Evolutionary conservation across 169 alveolate genomes (phyloP).

Genomic region (Cryptosporidium sp.): DNA sequence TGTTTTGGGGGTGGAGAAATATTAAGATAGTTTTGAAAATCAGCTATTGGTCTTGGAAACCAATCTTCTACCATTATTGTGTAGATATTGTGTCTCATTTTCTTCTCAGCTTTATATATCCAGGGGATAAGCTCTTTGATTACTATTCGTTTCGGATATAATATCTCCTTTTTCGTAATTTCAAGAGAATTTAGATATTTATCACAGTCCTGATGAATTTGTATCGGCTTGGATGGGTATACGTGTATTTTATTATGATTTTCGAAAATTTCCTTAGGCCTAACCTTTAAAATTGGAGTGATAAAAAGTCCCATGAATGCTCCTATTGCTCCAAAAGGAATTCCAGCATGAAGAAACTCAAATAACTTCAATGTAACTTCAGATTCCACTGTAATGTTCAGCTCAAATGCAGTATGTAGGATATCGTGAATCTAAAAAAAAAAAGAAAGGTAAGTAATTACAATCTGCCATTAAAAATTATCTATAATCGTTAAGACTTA

Average conservation of each 20-base stretch:
- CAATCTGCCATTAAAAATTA: not conserved
- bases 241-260: too few relatives aligned
- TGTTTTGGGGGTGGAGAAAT: constrained; percentile 8
- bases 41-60: constrained; percentile 17
- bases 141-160: not conserved
- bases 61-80: constrained; percentile 20
- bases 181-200: not conserved
- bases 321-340: constrained; percentile 44
- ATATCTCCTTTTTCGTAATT: not conserved
- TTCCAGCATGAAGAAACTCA: constrained; percentile 61
- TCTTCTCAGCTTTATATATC: constrained; percentile 14
- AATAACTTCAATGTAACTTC: constrained; percentile 72
- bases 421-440: constrained; percentile 62
- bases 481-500: not conserved
- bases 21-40: constrained; percentile 13
- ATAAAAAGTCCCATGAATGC: not conserved
- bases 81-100: constrained; percentile 1
- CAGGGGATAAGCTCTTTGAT: constrained; percentile 21
- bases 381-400: constrained; percentile 57
- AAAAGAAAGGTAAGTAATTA: not conserved
- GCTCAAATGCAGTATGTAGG: constrained; percentile 62
- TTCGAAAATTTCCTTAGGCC: not conserved
- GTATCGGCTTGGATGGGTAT: not conserved
- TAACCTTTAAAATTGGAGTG: constrained; percentile 27
- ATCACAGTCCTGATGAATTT: constrained; percentile 35